These are phyloP conservation scores for Bodo saltans DNA, from an alignment of 78 protist genomes.

Conservation along the genomic window DNA sequence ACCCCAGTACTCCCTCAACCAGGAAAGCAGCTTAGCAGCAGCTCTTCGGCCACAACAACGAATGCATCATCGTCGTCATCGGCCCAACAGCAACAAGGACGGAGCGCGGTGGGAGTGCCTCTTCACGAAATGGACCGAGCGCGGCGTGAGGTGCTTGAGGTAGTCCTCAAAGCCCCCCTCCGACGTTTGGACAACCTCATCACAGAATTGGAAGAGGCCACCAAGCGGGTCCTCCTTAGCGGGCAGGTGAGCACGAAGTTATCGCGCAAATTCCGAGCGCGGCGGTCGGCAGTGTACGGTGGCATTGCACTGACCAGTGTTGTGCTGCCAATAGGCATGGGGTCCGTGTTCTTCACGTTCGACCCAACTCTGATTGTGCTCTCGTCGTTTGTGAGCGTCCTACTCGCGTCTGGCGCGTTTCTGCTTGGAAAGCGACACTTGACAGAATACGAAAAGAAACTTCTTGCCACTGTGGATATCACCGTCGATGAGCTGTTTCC, in stretches of 20 bases:
- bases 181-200: constrained; percentile 33
- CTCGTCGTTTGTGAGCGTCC: background rate
- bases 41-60: background rate
- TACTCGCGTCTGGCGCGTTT: background rate
- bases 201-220: constrained; percentile 17
- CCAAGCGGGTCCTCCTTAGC: background rate
- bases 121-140: background rate
- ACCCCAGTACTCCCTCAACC: too few species aligned
- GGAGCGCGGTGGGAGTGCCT: background rate
- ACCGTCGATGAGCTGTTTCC: background rate
- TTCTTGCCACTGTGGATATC: background rate
- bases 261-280: background rate
- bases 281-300: background rate
- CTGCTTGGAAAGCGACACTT: background rate
- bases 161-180: constrained; percentile 26
- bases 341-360: background rate
- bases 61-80: too few species aligned
- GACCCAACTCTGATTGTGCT: background rate
- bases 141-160: constrained; percentile 16
- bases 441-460: background rate
- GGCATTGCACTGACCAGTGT: background rate
- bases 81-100: too few species aligned
- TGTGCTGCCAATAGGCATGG: background rate
- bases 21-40: too few species aligned
- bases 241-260: background rate